Evolutionary conservation across 176 grass and related monocot species (phyloP).

Genomic region (Oryza punctata): DNA sequence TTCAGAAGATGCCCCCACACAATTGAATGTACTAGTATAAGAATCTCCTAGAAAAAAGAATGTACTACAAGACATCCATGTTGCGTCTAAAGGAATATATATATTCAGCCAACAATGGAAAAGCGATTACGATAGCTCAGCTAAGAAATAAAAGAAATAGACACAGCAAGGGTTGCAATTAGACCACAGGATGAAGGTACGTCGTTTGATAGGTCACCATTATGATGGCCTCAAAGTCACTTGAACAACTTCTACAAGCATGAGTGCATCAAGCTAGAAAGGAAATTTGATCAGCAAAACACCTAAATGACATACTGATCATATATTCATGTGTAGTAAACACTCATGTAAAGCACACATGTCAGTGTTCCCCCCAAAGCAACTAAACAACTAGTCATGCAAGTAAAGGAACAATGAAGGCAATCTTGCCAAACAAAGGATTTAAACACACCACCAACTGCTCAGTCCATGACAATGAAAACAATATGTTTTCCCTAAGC

Average conservation of each 20-base stretch:
- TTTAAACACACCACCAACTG: slow-evolving; percentile 11
- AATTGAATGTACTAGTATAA: neutral
- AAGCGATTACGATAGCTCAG: neutral
- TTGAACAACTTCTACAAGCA: slow-evolving; percentile 1
- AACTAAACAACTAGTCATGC: slow-evolving; percentile 35
- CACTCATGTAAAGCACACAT: slow-evolving; percentile 32
- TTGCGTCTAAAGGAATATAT: neutral
- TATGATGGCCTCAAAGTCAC: neutral
- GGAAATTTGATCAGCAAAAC: slow-evolving; percentile 9
- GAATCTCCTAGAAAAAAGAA: neutral
- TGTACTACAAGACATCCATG: neutral
- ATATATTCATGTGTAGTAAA: neutral
- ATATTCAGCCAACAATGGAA: neutral
- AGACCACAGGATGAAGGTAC: neutral
- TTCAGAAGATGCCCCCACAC: neutral
- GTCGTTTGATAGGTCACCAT: neutral
- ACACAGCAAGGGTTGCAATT: neutral
- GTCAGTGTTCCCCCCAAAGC: slow-evolving; percentile 21
- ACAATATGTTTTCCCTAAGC: slow-evolving; percentile 24
- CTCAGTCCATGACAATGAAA: slow-evolving; percentile 16
- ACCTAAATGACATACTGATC: slow-evolving; percentile 27
- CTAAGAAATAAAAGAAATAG: neutral
- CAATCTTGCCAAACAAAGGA: neutral
- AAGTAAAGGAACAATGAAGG: slow-evolving; percentile 29
- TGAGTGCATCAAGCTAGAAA: neutral